phyloP scores from a whole-genome alignment of 257 asterid species.

The Forsythia suspensa region DNA sequence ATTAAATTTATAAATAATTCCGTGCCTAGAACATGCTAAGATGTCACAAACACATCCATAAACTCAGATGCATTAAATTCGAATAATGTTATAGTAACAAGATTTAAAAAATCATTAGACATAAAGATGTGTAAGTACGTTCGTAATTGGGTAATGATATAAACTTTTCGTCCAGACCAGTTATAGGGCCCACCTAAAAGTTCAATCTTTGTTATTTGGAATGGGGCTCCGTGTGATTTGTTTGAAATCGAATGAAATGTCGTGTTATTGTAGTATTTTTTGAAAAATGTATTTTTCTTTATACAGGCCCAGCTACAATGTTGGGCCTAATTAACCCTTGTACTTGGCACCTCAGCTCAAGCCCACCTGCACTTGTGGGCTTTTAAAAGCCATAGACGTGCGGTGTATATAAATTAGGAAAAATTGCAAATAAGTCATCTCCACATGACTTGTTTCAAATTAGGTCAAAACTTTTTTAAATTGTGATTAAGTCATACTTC shows the following conservation, averaged over 20 bases:
- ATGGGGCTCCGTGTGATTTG: too few relatives aligned
- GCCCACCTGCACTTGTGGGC: background rate
- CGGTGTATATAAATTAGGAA: too few relatives aligned
- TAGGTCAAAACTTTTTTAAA: too few relatives aligned
- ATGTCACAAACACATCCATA: background rate
- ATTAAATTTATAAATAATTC: background rate
- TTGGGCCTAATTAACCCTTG: too few relatives aligned
- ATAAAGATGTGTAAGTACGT: background rate
- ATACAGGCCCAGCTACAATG: too few relatives aligned
- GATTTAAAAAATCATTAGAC: background rate
- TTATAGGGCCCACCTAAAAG: background rate
- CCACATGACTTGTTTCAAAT: too few relatives aligned
- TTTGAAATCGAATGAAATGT: too few relatives aligned
- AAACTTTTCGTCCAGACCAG: background rate
- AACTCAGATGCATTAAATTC: background rate
- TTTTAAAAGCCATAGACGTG: background rate
- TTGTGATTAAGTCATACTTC: too few relatives aligned
- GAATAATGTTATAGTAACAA: background rate
- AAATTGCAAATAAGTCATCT: too few relatives aligned
- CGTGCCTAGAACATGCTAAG: slow-evolving; percentile 16
- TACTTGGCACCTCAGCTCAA: background rate
- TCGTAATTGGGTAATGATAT: background rate
- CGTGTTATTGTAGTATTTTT: too few relatives aligned
- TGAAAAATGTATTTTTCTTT: too few relatives aligned
- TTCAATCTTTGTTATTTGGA: background rate